Conservation (phyloP, 1,284 basidiomycete genomes). For the Cronartium ribicola region DNA sequence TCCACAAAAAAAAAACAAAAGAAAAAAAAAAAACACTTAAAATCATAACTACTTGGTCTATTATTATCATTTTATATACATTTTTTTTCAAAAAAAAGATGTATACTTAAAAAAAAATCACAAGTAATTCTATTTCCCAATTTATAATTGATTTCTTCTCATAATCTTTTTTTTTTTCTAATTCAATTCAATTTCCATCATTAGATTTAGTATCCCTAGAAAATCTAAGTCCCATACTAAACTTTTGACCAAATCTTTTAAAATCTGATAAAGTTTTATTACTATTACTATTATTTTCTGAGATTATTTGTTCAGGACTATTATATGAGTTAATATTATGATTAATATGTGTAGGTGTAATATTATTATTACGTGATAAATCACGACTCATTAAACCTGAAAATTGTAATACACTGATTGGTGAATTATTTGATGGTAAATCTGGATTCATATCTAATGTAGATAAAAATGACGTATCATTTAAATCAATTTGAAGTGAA, state of each 20-base stretch:
- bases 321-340: neutral
- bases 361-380: slow-evolving; percentile 41
- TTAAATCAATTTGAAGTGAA: slow-evolving; percentile 76
- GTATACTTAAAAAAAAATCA: no score
- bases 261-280: slow-evolving; percentile 45
- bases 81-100: no score
- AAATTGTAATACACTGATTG: slow-evolving; percentile 43
- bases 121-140: no score
- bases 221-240: slow-evolving; percentile 45
- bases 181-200: neutral
- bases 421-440: slow-evolving; percentile 22
- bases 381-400: slow-evolving; percentile 44
- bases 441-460: slow-evolving; percentile 86
- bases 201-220: slow-evolving; percentile 26
- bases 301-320: neutral
- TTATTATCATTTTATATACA: no score
- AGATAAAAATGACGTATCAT: slow-evolving; percentile 82
- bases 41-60: no score
- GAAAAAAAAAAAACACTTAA: no score
- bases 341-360: slow-evolving; percentile 37
- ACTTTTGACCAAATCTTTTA: slow-evolving; percentile 45
- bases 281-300: slow-evolving; percentile 14
- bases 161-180: neutral
- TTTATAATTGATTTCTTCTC: no score
- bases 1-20: no score